Conservation (phyloP, 164 flowering plant species). For the Kalanchoe fedtschenkoi region DNA sequence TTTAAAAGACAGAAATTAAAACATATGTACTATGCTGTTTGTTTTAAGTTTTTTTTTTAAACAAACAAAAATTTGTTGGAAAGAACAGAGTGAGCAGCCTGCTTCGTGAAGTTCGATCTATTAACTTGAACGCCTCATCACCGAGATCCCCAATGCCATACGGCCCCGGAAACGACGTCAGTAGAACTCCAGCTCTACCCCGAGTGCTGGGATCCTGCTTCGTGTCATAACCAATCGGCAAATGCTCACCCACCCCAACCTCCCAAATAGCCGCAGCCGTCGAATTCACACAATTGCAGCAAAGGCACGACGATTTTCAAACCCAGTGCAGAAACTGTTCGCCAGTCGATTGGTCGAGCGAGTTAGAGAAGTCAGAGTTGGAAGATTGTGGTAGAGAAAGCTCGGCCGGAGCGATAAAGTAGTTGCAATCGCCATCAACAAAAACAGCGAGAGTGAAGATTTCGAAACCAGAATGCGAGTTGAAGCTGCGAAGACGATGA, state of each 20-base stretch:
- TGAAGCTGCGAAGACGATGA: too few relatives aligned
- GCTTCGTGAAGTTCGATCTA: constrained; percentile 82
- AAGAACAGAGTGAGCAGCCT: constrained; percentile 65
- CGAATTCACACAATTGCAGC: too few relatives aligned
- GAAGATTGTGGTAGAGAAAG: neutral
- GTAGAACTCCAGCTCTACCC: too few relatives aligned
- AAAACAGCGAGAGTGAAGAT: neutral
- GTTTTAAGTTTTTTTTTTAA: neutral
- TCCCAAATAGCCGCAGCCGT: too few relatives aligned
- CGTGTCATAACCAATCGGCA: too few relatives aligned
- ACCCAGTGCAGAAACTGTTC: neutral
- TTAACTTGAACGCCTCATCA: constrained; percentile 54
- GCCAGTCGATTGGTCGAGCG: neutral
- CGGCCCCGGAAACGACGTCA: constrained; percentile 65
- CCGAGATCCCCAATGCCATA: constrained; percentile 90
- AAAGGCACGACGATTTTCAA: neutral
- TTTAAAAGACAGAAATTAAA: too few relatives aligned
- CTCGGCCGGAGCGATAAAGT: neutral
- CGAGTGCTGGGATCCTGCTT: too few relatives aligned
- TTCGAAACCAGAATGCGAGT: too few relatives aligned
- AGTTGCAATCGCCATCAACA: neutral
- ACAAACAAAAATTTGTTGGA: neutral
- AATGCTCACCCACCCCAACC: too few relatives aligned
- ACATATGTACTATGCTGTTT: too few relatives aligned
- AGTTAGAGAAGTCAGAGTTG: neutral